Percentiles rank a stretch among this genome's conserved stretches.
Conservation (phyloP, 495 filamentous ascomycete species). For the Trichoderma orchidacearum region DNA sequence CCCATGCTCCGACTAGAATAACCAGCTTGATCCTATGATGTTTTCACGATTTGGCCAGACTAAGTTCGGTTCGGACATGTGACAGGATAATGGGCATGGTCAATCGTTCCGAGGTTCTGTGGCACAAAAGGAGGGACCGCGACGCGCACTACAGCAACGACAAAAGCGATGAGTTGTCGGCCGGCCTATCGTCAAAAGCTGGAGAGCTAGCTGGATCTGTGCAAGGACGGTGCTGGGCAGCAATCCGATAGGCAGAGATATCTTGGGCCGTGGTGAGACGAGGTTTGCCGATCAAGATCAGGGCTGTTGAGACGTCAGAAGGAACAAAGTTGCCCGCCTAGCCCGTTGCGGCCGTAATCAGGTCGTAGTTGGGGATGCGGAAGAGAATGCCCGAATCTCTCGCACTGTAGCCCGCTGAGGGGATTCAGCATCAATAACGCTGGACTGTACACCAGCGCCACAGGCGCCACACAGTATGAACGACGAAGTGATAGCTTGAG, state of each 20-base stretch:
- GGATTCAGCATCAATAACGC: too few relatives aligned
- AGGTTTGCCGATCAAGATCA: not conserved
- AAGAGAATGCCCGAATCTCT: not conserved
- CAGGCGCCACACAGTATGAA: not conserved
- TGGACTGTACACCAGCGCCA: not conserved
- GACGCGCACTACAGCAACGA: not conserved
- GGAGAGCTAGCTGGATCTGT: not conserved
- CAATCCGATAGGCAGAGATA: not conserved
- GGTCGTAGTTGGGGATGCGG: not conserved
- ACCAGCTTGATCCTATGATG: not conserved
- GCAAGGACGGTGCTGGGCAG: not conserved
- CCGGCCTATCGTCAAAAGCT: not conserved
- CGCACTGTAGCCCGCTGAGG: not conserved
- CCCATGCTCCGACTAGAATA: not conserved
- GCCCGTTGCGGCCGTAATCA: not conserved
- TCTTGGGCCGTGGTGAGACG: not conserved
- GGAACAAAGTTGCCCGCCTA: not conserved
- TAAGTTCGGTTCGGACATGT: not conserved
- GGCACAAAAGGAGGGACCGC: not conserved
- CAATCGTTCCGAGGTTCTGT: not conserved
- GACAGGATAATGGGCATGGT: slow-evolving; percentile 3
- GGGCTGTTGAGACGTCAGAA: not conserved
- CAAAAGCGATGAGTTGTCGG: not conserved
- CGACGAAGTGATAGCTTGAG: not conserved
- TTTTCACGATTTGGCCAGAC: slow-evolving; percentile 1